Conservation (phyloP, 371 early-diverging fungal genomes). For the Dichotomocladium elegans region DNA sequence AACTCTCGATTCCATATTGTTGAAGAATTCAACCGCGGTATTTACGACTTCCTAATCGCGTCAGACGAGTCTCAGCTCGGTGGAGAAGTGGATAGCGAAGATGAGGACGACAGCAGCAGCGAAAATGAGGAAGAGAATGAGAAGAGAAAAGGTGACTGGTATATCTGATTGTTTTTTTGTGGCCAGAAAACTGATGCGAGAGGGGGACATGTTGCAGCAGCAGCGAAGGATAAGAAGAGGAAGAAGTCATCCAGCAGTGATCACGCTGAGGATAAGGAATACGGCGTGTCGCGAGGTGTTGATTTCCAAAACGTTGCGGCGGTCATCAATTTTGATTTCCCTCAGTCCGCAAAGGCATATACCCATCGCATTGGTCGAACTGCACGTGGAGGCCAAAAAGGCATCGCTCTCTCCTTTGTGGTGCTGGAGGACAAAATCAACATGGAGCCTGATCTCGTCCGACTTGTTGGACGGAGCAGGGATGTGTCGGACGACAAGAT, state of each 20-base stretch:
- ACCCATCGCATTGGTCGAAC: constrained; percentile 97
- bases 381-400: constrained; percentile 88
- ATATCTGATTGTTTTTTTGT: too few relatives aligned
- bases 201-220: too few relatives aligned
- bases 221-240: too few relatives aligned
- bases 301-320: constrained; percentile 93
- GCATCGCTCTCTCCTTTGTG: constrained; percentile 88
- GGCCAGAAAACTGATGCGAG: too few relatives aligned
- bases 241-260: too few relatives aligned
- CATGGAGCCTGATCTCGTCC: constrained; percentile 22
- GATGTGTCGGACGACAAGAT: constrained; percentile 59
- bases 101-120: constrained; percentile 29
- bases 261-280: constrained; percentile 76
- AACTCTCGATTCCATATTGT: constrained; percentile 90
- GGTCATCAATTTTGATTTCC: constrained; percentile 99
- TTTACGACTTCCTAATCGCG: constrained; percentile 94
- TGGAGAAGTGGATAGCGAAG: constrained; percentile 67
- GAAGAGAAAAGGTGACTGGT: constrained; percentile 11
- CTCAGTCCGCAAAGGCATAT: constrained; percentile 85
- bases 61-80: constrained; percentile 83
- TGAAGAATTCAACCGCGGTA: constrained; percentile 95
- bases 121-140: constrained; percentile 19
- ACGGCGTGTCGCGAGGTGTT: constrained; percentile 96
- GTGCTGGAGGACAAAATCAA: constrained; percentile 45
- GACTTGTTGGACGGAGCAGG: constrained; percentile 34